Evolutionary conservation across 2,329 filamentous ascomycete species (phyloP).

Genomic region (Magnaporthales sp.): DNA sequence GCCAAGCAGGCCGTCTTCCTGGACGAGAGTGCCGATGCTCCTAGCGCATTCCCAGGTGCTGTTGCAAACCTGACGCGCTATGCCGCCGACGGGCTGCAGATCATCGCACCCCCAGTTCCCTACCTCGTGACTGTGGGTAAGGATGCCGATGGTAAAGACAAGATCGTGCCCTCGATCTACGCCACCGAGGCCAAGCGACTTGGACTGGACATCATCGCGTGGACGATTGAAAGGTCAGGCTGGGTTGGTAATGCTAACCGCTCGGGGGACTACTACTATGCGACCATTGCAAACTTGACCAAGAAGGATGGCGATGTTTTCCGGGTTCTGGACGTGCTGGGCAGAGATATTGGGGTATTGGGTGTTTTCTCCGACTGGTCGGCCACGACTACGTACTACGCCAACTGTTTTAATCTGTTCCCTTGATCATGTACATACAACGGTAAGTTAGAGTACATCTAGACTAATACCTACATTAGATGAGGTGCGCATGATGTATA

Average conservation of each 20-base stretch:
- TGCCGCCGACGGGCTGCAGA: slow-evolving; percentile 47
- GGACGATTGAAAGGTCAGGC: slow-evolving; percentile 59
- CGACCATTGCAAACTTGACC: slow-evolving; percentile 42
- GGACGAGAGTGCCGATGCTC: slow-evolving; percentile 50
- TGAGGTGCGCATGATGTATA: neutral
- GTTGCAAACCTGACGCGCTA: slow-evolving; percentile 48
- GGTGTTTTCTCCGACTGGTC: slow-evolving; percentile 64
- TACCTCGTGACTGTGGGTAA: slow-evolving; percentile 47
- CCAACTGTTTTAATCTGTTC: slow-evolving; percentile 51
- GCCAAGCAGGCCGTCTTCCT: slow-evolving; percentile 56
- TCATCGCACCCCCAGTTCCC: slow-evolving; percentile 54
- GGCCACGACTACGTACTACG: slow-evolving; percentile 60
- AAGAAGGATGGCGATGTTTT: slow-evolving; percentile 59
- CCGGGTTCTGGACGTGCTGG: slow-evolving; percentile 56
- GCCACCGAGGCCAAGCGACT: slow-evolving; percentile 50
- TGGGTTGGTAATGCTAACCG: slow-evolving; percentile 42
- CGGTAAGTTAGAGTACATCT: neutral
- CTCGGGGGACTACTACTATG: slow-evolving; percentile 45
- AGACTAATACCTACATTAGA: neutral
- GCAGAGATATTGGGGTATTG: slow-evolving; percentile 47
- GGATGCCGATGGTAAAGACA: slow-evolving; percentile 23
- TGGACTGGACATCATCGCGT: slow-evolving; percentile 57
- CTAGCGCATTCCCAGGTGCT: slow-evolving; percentile 41
- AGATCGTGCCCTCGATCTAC: slow-evolving; percentile 55
- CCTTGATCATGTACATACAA: neutral